Evolutionary conservation across 257 asterid genomes (phyloP).

Genomic region (Solanum microdontum): DNA sequence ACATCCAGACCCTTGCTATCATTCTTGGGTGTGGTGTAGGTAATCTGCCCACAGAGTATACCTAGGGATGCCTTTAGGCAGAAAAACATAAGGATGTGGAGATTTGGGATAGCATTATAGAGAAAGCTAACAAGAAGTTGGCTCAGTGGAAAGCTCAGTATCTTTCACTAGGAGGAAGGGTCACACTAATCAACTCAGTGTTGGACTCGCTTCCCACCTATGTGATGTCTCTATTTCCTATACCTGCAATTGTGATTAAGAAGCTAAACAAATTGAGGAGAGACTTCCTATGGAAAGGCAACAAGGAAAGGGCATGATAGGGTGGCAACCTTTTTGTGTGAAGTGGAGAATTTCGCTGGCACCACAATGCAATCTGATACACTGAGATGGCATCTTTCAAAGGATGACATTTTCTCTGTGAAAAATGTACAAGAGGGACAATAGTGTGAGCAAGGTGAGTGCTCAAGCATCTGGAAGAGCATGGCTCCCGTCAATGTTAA

Average conservation of each 20-base stretch:
- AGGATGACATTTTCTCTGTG: neutral
- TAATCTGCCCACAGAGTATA: neutral
- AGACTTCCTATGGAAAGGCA: neutral
- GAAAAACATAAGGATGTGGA: neutral
- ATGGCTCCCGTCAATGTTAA: neutral
- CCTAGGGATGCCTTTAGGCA: neutral
- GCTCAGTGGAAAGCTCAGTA: neutral
- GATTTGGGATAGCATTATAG: neutral
- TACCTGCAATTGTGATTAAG: neutral
- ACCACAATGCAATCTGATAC: neutral
- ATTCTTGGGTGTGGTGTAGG: neutral
- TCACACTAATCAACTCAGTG: neutral
- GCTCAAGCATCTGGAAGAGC: neutral
- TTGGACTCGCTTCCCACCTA: neutral
- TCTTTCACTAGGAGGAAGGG: neutral
- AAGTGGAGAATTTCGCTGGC: neutral
- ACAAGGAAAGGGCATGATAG: neutral
- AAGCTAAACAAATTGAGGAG: neutral
- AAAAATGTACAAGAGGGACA: neutral
- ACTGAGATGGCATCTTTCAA: neutral
- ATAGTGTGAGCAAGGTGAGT: neutral
- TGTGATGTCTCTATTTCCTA: neutral
- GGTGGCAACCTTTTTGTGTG: neutral
- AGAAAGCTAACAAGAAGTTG: neutral
- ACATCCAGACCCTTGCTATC: neutral